A percentile compares a stretch with the other conserved stretches of the same genome.
These are phyloP conservation scores for Ligustrum vulgare DNA, from an alignment of 257 asterid genomes.

Conservation along the genomic window DNA sequence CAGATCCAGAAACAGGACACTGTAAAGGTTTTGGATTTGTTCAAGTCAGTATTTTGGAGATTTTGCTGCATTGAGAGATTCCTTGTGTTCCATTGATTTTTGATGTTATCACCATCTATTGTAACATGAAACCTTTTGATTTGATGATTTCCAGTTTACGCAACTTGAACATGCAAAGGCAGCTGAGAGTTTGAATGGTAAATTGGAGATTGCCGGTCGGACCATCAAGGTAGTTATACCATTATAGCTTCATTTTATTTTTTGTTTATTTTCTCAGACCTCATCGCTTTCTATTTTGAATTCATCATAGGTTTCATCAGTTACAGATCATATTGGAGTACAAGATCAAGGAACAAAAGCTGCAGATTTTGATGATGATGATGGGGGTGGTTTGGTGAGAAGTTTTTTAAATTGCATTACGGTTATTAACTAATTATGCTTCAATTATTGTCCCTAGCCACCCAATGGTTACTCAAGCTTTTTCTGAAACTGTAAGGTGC, in stretches of 20 bases:
- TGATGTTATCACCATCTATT: background rate
- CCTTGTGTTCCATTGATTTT: background rate
- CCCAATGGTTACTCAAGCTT: background rate
- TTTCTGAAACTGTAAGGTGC: background rate
- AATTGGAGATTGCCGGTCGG: conserved; percentile 95
- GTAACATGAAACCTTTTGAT: conserved; percentile 6
- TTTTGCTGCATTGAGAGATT: background rate
- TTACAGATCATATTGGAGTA: conserved; percentile 77
- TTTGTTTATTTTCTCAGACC: background rate
- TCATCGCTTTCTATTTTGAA: conserved; percentile 10
- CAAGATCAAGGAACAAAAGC: conserved; percentile 94
- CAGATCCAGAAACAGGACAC: conserved; percentile 98
- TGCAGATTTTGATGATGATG: conserved; percentile 99
- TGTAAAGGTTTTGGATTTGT: conserved; percentile 99
- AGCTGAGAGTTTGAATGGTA: conserved; percentile 90
- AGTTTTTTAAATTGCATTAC: conserved; percentile 13
- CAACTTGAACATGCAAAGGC: conserved; percentile 96
- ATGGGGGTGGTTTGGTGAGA: conserved; percentile 98
- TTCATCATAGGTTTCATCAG: conserved; percentile 79
- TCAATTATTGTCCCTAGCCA: background rate
- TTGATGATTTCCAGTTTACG: conserved; percentile 52
- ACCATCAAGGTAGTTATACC: conserved; percentile 70
- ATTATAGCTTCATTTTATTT: conserved; percentile 8
- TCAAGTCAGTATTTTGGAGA: conserved; percentile 69
- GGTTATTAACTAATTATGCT: background rate